phyloP scores from a whole-genome alignment of 1,139 yeast species.

The Kluyveromyces sp. region DNA sequence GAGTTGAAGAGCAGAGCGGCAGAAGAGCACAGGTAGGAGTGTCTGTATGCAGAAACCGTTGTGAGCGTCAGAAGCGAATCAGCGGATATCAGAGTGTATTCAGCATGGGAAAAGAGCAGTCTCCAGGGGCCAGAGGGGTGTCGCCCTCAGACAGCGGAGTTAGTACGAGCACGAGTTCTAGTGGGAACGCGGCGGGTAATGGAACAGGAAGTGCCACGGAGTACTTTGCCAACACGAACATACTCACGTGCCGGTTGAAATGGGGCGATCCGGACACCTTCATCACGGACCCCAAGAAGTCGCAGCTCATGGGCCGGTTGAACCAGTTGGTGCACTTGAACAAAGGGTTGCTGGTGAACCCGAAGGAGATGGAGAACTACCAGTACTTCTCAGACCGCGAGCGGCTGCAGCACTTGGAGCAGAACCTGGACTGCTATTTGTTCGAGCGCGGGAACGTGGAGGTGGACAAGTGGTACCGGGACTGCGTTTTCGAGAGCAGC shows the following conservation, averaged over 20 bases:
- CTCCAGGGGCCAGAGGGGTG: too few relatives aligned
- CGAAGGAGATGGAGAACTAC: constrained; percentile 25
- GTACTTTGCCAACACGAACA: constrained; percentile 27
- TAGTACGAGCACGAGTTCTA: background rate
- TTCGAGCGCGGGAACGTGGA: constrained; percentile 23
- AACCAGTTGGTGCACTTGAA: constrained; percentile 13
- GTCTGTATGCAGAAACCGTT: too few relatives aligned
- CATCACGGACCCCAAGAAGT: constrained; percentile 8
- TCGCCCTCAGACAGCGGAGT: too few relatives aligned
- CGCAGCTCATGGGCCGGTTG: constrained; percentile 10
- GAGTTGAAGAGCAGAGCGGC: background rate
- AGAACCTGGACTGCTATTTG: constrained; percentile 18
- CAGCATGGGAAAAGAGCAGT: too few relatives aligned
- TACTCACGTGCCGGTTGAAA: constrained; percentile 24
- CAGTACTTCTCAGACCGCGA: constrained; percentile 24
- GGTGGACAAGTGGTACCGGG: constrained; percentile 14
- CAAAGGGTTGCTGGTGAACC: constrained; percentile 20
- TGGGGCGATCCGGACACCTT: constrained; percentile 14
- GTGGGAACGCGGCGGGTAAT: background rate
- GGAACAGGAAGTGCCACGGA: constrained; percentile 14
- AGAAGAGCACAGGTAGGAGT: too few relatives aligned
- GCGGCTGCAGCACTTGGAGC: constrained; percentile 19
- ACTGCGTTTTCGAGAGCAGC: constrained; percentile 7
- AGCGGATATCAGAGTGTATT: too few relatives aligned
- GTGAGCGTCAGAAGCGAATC: too few relatives aligned